Percentiles rank a stretch among this genome's conserved stretches.
These are phyloP conservation scores for Pisolithus sp. DNA, from an alignment of 768 basidiomycete species.

Conservation along the genomic window DNA sequence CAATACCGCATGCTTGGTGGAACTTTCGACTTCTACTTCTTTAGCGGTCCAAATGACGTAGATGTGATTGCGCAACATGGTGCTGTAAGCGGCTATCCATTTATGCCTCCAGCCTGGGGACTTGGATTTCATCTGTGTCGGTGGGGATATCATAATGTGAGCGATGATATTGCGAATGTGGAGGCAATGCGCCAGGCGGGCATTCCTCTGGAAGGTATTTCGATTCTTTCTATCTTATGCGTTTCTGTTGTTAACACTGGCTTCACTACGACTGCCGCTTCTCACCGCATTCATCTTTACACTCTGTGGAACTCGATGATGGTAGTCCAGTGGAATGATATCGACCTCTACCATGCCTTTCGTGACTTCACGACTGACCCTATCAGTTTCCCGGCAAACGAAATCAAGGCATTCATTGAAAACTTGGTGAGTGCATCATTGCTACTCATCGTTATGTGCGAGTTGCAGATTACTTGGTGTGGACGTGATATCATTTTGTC, in stretches of 20 bases:
- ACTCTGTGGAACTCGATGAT: no score
- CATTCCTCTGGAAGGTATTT: constrained; percentile 69
- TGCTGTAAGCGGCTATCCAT: constrained; percentile 57
- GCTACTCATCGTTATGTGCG: neutral
- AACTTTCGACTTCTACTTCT: constrained; percentile 72
- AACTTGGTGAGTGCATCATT: constrained; percentile 41
- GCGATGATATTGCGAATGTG: constrained; percentile 51
- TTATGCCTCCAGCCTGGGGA: constrained; percentile 68
- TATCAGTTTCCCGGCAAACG: constrained; percentile 50
- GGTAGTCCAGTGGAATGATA: constrained; percentile 78
- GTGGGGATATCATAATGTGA: constrained; percentile 50
- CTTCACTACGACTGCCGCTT: no score
- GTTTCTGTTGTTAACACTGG: no score
- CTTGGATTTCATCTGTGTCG: constrained; percentile 76
- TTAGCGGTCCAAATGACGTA: constrained; percentile 46
- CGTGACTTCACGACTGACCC: constrained; percentile 69
- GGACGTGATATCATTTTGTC: no score
- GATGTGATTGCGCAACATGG: constrained; percentile 70
- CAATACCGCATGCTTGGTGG: constrained; percentile 74
- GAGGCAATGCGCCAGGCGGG: constrained; percentile 56
- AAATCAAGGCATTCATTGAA: constrained; percentile 46
- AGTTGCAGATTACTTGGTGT: neutral
- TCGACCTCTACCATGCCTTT: constrained; percentile 63
- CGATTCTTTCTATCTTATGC: neutral
- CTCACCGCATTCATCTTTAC: no score